phyloP scores from a whole-genome alignment of 176 grass and related monocot species.

The Raddia guianensis region DNA sequence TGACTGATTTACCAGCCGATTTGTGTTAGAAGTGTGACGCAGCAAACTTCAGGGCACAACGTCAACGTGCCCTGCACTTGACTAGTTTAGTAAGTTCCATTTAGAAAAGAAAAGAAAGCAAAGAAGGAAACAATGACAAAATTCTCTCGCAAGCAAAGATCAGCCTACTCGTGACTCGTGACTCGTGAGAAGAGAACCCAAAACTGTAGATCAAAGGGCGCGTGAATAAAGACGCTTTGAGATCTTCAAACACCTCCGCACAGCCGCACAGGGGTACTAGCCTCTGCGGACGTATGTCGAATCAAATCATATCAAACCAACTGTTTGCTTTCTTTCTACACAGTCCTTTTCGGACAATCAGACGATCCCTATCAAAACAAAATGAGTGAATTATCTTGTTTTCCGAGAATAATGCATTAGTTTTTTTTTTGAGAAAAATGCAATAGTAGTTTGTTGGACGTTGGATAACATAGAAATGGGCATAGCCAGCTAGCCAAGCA shows the following conservation, averaged over 20 bases:
- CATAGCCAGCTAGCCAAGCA: neutral
- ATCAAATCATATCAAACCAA: conserved; percentile 50
- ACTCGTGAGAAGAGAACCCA: neutral
- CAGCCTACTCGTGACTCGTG: neutral
- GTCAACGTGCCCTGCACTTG: no score
- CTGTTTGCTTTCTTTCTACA: conserved; percentile 30
- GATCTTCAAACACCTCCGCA: conserved; percentile 29
- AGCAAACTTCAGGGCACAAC: no score
- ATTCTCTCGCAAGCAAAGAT: neutral
- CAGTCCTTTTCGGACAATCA: neutral
- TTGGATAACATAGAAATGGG: neutral
- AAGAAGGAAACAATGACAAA: neutral
- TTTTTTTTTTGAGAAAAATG: no score
- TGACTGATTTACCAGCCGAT: no score
- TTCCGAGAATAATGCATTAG: no score
- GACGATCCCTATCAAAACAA: neutral
- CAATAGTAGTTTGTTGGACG: no score
- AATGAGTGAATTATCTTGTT: neutral
- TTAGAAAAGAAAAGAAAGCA: no score
- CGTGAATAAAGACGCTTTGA: conserved; percentile 56
- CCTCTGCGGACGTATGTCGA: conserved; percentile 27
- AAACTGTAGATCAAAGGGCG: conserved; percentile 32
- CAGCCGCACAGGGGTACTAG: neutral
- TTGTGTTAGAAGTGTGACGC: no score
- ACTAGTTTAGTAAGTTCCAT: no score